These are phyloP conservation scores for Parafenestella ontariensis DNA, from an alignment of 2,329 filamentous ascomycete species.

Conservation along the genomic window DNA sequence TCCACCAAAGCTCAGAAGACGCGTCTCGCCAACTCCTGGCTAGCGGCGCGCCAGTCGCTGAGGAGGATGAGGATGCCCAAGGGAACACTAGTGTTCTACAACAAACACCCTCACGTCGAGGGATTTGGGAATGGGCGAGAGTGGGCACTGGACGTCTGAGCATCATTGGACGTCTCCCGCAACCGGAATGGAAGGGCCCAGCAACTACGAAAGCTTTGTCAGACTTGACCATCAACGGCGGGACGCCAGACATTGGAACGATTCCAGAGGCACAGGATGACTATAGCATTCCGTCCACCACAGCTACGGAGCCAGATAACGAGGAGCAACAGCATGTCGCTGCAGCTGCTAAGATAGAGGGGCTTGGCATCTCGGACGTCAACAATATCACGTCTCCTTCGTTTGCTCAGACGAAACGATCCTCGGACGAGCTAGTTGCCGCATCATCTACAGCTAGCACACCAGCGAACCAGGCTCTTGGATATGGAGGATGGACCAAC, in stretches of 20 bases:
- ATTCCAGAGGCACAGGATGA: slow-evolving; percentile 32
- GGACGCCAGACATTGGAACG: slow-evolving; percentile 13
- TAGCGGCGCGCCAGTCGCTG: slow-evolving; percentile 4
- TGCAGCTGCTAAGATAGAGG: slow-evolving; percentile 30
- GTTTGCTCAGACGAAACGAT: slow-evolving; percentile 44
- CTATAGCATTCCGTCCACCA: slow-evolving; percentile 40
- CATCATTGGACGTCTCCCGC: slow-evolving; percentile 39
- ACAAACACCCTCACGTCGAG: slow-evolving; percentile 30
- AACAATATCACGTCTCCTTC: slow-evolving; percentile 22
- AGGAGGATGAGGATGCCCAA: slow-evolving; percentile 7
- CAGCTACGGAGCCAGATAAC: slow-evolving; percentile 28
- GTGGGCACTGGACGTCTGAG: slow-evolving; percentile 36
- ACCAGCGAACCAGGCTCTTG: slow-evolving; percentile 25
- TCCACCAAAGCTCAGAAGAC: slow-evolving; percentile 45
- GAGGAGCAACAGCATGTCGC: slow-evolving; percentile 11
- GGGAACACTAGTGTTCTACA: slow-evolving; percentile 9
- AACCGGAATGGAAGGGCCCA: slow-evolving; percentile 37
- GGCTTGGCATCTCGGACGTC: slow-evolving; percentile 29
- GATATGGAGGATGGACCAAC: slow-evolving; percentile 21
- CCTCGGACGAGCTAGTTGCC: slow-evolving; percentile 44
- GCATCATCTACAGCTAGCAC: slow-evolving; percentile 33
- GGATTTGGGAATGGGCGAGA: slow-evolving; percentile 46
- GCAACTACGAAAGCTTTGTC: slow-evolving; percentile 19
- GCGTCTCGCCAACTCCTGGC: slow-evolving; percentile 33
- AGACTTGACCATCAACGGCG: slow-evolving; percentile 16